Evolutionary conservation across 2,329 filamentous ascomycete species (phyloP).

Genomic region (Nectriaceae sp.): DNA sequence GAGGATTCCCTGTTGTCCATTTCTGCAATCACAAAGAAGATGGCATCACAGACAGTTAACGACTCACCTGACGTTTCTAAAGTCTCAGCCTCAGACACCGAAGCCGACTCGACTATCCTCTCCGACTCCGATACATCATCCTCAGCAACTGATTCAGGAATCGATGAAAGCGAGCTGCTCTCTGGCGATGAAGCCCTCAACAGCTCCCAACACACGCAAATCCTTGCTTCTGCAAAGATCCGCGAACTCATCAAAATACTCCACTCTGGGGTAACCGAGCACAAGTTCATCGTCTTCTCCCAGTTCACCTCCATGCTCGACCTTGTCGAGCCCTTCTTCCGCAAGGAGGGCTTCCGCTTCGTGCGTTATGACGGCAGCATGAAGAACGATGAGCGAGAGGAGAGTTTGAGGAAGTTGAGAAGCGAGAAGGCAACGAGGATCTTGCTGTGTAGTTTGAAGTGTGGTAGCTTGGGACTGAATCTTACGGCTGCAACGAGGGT

Average conservation of each 20-base stretch:
- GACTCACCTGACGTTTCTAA: constrained; percentile 22
- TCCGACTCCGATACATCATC: background rate
- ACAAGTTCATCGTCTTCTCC: constrained; percentile 98
- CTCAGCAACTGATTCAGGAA: constrained; percentile 28
- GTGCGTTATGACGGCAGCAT: constrained; percentile 94
- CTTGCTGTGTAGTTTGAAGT: constrained; percentile 90
- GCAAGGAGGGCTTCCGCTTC: constrained; percentile 71
- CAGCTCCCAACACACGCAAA: constrained; percentile 34
- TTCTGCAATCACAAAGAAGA: constrained; percentile 38
- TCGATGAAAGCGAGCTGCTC: constrained; percentile 44
- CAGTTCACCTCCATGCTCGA: constrained; percentile 99
- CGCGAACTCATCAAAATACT: constrained; percentile 81
- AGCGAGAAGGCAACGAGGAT: constrained; percentile 76
- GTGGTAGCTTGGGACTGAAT: constrained; percentile 90
- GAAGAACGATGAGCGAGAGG: constrained; percentile 90
- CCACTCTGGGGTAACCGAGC: constrained; percentile 71
- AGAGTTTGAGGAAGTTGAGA: constrained; percentile 75
- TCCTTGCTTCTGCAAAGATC: constrained; percentile 86
- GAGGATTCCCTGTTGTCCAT: constrained; percentile 39
- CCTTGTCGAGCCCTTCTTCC: constrained; percentile 89
- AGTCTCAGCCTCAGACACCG: constrained; percentile 32
- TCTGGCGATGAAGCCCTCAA: constrained; percentile 37
- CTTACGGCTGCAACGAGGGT: constrained; percentile 91
- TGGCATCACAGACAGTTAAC: constrained; percentile 39
- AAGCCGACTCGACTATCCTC: constrained; percentile 29